phyloP scores from a whole-genome alignment of 352 stramenopile genomes.

The Phytopythium delawarense region DNA sequence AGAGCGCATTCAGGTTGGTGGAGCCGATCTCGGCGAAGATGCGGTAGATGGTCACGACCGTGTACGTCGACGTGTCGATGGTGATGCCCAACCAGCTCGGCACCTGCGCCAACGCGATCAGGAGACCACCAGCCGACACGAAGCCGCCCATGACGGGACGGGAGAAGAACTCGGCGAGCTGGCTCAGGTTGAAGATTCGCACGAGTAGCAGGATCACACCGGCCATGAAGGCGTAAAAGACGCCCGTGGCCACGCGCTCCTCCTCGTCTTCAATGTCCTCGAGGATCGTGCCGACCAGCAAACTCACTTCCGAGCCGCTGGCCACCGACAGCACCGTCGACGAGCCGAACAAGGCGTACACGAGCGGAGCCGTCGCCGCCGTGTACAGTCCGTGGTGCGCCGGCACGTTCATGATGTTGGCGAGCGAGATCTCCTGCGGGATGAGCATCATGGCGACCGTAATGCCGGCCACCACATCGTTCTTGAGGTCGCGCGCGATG shows the following conservation, averaged over 20 bases:
- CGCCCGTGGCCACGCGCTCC: slow-evolving; percentile 34
- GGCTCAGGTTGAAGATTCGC: slow-evolving; percentile 75
- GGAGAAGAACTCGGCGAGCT: slow-evolving; percentile 86
- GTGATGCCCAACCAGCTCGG: slow-evolving; percentile 76
- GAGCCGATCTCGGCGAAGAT: slow-evolving; percentile 50
- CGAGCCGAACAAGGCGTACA: slow-evolving; percentile 84
- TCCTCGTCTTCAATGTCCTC: slow-evolving; percentile 36
- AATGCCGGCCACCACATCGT: slow-evolving; percentile 37
- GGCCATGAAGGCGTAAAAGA: slow-evolving; percentile 66
- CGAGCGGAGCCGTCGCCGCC: slow-evolving; percentile 69
- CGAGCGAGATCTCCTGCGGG: slow-evolving; percentile 20
- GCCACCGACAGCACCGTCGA: slow-evolving; percentile 82
- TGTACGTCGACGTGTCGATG: slow-evolving; percentile 34
- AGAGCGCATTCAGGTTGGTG: slow-evolving; percentile 68
- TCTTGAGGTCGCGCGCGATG: slow-evolving; percentile 44
- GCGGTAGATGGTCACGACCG: slow-evolving; percentile 51
- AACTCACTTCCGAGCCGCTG: slow-evolving; percentile 56
- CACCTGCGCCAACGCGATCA: slow-evolving; percentile 90
- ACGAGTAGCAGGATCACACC: slow-evolving; percentile 71
- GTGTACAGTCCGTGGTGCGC: slow-evolving; percentile 89
- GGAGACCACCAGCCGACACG: slow-evolving; percentile 79
- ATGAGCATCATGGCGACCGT: slow-evolving; percentile 76
- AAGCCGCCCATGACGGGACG: slow-evolving; percentile 89
- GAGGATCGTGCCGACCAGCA: slow-evolving; percentile 49
- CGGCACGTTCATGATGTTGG: slow-evolving; percentile 82